Percentiles rank a stretch among this genome's conserved stretches.
Conservation (phyloP, 495 filamentous ascomycete species). For the Rostrohypoxylon terebratum region DNA sequence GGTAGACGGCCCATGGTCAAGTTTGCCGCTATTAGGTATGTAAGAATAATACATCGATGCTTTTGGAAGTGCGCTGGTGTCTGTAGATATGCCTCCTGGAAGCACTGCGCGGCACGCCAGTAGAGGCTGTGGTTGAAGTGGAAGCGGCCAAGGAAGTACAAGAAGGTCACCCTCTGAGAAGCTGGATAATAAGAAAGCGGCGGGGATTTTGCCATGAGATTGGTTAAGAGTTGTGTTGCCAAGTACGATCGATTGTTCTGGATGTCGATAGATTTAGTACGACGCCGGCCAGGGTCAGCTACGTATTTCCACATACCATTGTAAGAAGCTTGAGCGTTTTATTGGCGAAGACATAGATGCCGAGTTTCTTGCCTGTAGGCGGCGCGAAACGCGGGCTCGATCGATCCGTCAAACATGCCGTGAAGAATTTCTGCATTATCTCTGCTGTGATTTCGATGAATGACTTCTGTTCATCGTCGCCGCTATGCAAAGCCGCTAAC, state of each 20-base stretch:
- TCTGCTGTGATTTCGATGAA: constrained; percentile 87
- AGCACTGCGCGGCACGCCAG: constrained; percentile 74
- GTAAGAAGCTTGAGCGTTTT: constrained; percentile 90
- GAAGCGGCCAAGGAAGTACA: constrained; percentile 94
- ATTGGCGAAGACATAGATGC: constrained; percentile 92
- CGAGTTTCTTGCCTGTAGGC: constrained; percentile 84
- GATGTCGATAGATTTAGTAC: constrained; percentile 15
- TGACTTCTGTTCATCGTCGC: constrained; percentile 70
- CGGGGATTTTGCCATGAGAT: constrained; percentile 84
- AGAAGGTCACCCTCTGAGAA: constrained; percentile 88
- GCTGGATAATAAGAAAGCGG: constrained; percentile 83
- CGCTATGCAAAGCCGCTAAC: constrained; percentile 63
- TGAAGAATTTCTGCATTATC: constrained; percentile 89
- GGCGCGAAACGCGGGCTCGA: constrained; percentile 68
- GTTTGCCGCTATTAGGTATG: constrained; percentile 85
- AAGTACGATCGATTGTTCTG: constrained; percentile 71
- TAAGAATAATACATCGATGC: constrained; percentile 83
- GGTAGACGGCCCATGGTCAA: constrained; percentile 90
- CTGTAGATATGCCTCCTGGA: constrained; percentile 84
- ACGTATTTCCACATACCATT: constrained; percentile 62
- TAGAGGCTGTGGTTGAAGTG: constrained; percentile 85
- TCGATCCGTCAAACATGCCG: constrained; percentile 87
- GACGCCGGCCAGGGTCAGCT: neutral
- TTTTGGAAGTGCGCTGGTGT: constrained; percentile 72
- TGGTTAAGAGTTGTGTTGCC: constrained; percentile 88